Evolutionary conservation across 73 alveolate species (phyloP).

Genomic region (Paramecium primaurelia): DNA sequence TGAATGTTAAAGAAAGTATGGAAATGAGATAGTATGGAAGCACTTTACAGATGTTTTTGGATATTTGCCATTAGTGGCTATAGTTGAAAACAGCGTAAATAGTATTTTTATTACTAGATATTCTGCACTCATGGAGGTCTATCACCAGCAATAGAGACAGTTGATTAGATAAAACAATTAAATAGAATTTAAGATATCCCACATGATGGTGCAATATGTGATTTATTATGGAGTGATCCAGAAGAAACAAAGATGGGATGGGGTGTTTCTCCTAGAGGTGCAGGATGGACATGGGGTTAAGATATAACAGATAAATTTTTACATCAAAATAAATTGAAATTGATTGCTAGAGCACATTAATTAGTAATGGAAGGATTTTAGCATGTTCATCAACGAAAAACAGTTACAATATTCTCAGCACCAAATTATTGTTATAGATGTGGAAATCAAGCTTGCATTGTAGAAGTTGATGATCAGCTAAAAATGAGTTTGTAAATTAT

Average conservation of each 20-base stretch:
- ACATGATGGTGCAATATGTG: conserved; percentile 91
- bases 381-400: conserved; percentile 73
- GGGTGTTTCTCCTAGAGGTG: conserved; percentile 78
- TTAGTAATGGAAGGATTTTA: conserved; percentile 75
- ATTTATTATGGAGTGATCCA: conserved; percentile 80
- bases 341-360: conserved; percentile 74
- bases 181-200: conserved; percentile 89
- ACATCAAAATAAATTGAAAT: conserved; percentile 59
- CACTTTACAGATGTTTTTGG: conserved; percentile 84
- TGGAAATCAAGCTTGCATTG: conserved; percentile 87
- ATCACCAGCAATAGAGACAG: conserved; percentile 77
- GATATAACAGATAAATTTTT: conserved; percentile 72
- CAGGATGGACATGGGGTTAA: conserved; percentile 78
- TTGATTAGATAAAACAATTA: conserved; percentile 71
- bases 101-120: conserved; percentile 55
- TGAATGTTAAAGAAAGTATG: conserved; percentile 91
- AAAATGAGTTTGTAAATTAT: conserved; percentile 49
- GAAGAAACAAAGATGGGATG: conserved; percentile 68
- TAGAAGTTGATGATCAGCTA: conserved; percentile 61
- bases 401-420: conserved; percentile 91
- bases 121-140: conserved; percentile 95
- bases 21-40: conserved; percentile 90
- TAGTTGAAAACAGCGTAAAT: conserved; percentile 70
- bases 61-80: conserved; percentile 87
- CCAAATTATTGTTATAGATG: conserved; percentile 96